Base-by-base conservation (phyloP, 176 grass and related monocot species). In the Ensete glaucum region DNA sequence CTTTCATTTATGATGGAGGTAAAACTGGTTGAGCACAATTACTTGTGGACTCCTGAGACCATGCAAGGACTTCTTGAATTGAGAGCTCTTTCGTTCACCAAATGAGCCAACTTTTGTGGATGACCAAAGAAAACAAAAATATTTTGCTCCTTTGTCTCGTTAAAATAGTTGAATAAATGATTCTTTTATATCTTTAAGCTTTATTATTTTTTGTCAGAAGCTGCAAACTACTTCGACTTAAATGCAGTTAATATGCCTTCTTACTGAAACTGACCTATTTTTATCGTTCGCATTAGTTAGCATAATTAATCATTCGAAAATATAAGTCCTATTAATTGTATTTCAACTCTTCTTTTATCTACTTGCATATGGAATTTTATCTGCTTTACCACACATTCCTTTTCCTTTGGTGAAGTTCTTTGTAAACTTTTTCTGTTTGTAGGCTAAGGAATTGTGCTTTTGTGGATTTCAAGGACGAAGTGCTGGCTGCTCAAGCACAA, bases 381-480 rank as follows among this genome's bases (percentile, higher is more conserved):
- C 20, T 78, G 17, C 17, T 84, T 69, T 26, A 79, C 8, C 17
- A 23, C 54, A 58, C 21, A 29, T 80, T 64, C 52, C 71, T 54
- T 55, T 52, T 86, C 15, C 19, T n/a, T 54, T 64, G 9, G 2
- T 53, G 60, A 69, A 76, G 23, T 16, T 54, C 19, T 12, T 9
- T 16, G 17, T 75, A 1, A 8, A 48, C 10, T 21, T 27, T 43
- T 1, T 71, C 74, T 77, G 14, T 73, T 82, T 66, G 12, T 73
- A 93, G 94, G 82, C 79, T 97, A 80, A 90, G 85, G 69, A 91
- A 97, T 67, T 93, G 90, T 66, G 88, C 94, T 50, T 97, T 93
- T 82, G 94, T 97, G 20, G 94, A 93, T 82, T 97, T 93, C 66
- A 93, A 85, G 77, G 90, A 97, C 8, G 94, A 97, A 53, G 73